phyloP scores from a whole-genome alignment of 2,329 filamentous ascomycete species.

The Penicillium sp. region DNA sequence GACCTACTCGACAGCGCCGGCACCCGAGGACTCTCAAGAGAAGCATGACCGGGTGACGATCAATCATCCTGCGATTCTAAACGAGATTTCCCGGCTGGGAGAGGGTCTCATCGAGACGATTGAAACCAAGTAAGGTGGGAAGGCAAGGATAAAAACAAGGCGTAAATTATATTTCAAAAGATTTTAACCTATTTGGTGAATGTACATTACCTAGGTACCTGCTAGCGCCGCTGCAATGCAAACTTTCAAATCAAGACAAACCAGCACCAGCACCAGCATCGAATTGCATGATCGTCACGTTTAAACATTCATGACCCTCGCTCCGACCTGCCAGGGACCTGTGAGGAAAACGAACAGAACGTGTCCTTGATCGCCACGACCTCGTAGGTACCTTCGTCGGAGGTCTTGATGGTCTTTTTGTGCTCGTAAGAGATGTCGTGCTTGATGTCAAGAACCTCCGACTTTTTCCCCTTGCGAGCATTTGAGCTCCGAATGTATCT shows the following conservation, averaged over 20 bases:
- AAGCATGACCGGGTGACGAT: conserved; percentile 27
- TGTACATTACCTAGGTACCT: conserved; percentile 19
- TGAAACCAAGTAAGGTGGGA: conserved; percentile 39
- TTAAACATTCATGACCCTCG: conserved; percentile 21
- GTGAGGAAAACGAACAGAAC: conserved; percentile 81
- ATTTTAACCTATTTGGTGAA: conserved; percentile 15
- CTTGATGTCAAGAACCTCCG: conserved; percentile 79
- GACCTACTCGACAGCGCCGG: conserved; percentile 34
- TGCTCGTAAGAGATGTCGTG: conserved; percentile 80
- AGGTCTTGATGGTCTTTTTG: conserved; percentile 74
- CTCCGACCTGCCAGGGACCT: conserved; percentile 50
- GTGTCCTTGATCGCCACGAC: conserved; percentile 93
- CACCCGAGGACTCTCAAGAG: conserved; percentile 10
- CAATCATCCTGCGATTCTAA: conserved; percentile 40
- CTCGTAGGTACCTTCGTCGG: conserved; percentile 94
- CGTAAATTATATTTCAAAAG: conserved; percentile 8
- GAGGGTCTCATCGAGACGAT: conserved; percentile 63
- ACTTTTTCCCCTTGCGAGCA: conserved; percentile 68
- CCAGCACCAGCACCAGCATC: conserved; percentile 11
- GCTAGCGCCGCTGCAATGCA: conserved; percentile 34
- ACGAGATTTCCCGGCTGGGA: conserved; percentile 48
- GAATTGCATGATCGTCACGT: conserved; percentile 12
- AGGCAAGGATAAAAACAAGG: conserved; percentile 7
- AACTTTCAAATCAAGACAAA: conserved; percentile 15
- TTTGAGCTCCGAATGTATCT: conserved; percentile 85